These are phyloP conservation scores for Cladosporium colombiae DNA, from an alignment of 2,329 filamentous ascomycete species.

Conservation along the genomic window DNA sequence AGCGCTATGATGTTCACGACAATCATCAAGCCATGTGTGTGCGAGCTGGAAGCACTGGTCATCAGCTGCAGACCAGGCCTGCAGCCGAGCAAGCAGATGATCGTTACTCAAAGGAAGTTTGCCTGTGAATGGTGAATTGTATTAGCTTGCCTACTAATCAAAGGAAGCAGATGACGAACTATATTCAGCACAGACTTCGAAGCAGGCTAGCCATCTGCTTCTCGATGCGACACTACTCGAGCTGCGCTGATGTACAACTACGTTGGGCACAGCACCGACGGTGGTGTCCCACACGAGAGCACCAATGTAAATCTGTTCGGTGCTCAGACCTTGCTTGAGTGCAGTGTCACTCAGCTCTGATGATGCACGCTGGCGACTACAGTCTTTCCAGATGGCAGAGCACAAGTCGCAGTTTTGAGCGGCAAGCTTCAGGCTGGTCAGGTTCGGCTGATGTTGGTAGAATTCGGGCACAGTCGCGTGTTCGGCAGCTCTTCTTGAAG, in stretches of 20 bases:
- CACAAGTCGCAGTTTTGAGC: conserved; percentile 11
- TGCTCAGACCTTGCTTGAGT: background rate
- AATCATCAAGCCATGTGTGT: conserved; percentile 1
- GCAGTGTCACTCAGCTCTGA: conserved; percentile 13
- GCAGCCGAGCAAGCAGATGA: conserved; percentile 1
- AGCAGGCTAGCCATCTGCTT: conserved; percentile 17
- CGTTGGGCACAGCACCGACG: background rate
- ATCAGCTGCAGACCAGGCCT: background rate
- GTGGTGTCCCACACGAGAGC: background rate
- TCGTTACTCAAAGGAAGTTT: background rate
- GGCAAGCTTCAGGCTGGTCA: conserved; percentile 2
- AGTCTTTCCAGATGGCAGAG: conserved; percentile 16
- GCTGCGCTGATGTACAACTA: conserved; percentile 2
- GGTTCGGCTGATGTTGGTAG: conserved; percentile 13
- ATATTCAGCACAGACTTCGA: conserved; percentile 20
- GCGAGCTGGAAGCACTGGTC: background rate
- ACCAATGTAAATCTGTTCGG: background rate
- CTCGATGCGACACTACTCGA: background rate
- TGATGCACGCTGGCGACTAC: background rate
- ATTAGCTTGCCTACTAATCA: background rate
- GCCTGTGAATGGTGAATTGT: background rate
- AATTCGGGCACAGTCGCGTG: conserved; percentile 8
- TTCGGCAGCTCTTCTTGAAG: background rate
- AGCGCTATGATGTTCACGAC: background rate
- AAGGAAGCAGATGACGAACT: background rate